A percentile compares a stretch with the other conserved stretches of the same genome.
phyloP scores from a whole-genome alignment of 306 rosid species.

The Rosa chinensis region DNA sequence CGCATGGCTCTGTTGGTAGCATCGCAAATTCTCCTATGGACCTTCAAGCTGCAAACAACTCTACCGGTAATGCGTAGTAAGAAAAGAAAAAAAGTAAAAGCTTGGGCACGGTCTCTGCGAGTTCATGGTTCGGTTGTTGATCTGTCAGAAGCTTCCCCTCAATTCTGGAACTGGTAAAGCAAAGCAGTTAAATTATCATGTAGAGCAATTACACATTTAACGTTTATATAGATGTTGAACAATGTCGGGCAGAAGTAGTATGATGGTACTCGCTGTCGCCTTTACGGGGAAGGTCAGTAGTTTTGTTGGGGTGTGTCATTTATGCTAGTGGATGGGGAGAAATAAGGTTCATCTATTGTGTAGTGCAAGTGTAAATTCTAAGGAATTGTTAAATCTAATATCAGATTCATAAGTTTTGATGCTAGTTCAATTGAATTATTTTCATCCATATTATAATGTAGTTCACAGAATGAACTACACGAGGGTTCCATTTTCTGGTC shows the following conservation, averaged over 20 bases:
- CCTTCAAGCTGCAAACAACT: conserved; percentile 89
- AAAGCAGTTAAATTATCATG: neutral
- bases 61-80: conserved; percentile 57
- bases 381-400: neutral
- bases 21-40: conserved; percentile 87
- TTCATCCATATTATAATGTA: neutral
- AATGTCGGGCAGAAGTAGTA: neutral
- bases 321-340: neutral
- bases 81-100: conserved; percentile 11
- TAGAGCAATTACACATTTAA: neutral
- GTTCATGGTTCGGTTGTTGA: neutral
- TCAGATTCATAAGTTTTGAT: neutral
- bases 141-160: neutral
- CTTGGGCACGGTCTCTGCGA: neutral
- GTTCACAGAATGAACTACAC: no score
- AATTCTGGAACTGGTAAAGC: neutral
- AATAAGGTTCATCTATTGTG: neutral
- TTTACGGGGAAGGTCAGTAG: neutral
- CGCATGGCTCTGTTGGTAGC: conserved; percentile 75
- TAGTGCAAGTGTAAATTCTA: neutral
- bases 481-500: no score
- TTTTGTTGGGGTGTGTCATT: neutral
- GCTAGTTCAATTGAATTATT: no score
- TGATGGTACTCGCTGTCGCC: neutral
- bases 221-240: neutral